Evolutionary conservation across 2,329 filamentous ascomycete species (phyloP).

Genomic region (Tetracladium maxilliforme): DNA sequence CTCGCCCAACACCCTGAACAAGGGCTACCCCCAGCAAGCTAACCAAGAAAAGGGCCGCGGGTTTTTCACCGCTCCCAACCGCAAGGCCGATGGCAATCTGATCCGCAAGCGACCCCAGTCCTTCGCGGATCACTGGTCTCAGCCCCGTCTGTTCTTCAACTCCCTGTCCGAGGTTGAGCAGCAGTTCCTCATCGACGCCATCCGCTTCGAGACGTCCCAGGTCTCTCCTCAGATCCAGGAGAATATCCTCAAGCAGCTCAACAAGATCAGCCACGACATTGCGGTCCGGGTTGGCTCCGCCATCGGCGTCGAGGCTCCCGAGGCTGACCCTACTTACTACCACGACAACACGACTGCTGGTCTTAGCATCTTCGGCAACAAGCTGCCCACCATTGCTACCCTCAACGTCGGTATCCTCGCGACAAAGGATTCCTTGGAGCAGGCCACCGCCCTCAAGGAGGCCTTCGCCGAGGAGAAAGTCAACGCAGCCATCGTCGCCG

Average conservation of each 20-base stretch:
- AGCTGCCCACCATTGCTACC: constrained; percentile 43
- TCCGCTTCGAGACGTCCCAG: constrained; percentile 55
- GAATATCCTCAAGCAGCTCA: constrained; percentile 55
- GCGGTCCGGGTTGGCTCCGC: constrained; percentile 47
- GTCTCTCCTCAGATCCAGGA: constrained; percentile 42
- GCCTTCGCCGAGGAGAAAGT: constrained; percentile 35
- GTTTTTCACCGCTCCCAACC: constrained; percentile 53
- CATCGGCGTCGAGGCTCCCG: constrained; percentile 42
- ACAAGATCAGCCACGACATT: constrained; percentile 52
- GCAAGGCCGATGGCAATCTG: constrained; percentile 34
- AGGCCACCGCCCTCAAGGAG: constrained; percentile 32
- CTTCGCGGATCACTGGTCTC: constrained; percentile 59
- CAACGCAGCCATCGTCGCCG: constrained; percentile 42
- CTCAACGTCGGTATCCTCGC: constrained; percentile 50
- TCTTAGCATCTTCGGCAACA: constrained; percentile 42
- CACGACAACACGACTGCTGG: constrained; percentile 50
- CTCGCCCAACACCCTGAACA: constrained; percentile 51
- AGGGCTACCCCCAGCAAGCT: constrained; percentile 48
- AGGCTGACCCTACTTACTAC: constrained; percentile 48
- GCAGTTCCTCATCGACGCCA: constrained; percentile 58
- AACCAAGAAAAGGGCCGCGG: constrained; percentile 48
- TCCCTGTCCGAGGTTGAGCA: constrained; percentile 50
- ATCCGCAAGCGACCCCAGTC: constrained; percentile 42
- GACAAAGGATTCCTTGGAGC: constrained; percentile 26
- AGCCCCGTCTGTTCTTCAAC: constrained; percentile 62